These are phyloP conservation scores for Sporodiniella umbellata DNA, from an alignment of 371 early-diverging fungal species.

Conservation along the genomic window DNA sequence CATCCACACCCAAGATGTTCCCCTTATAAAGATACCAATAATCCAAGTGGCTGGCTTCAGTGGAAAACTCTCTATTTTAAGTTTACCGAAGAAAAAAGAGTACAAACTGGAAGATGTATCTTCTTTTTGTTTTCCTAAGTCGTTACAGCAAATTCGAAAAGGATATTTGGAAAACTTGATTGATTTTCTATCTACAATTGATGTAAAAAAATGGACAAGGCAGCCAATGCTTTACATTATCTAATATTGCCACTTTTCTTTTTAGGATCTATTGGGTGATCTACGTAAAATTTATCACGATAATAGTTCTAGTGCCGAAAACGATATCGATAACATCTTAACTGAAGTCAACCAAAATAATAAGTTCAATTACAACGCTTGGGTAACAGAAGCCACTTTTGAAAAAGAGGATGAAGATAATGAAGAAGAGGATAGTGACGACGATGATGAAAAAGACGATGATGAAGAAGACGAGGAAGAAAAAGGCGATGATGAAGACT, in stretches of 20 bases:
- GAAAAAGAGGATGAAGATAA: constrained; percentile 14
- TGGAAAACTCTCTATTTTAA: constrained; percentile 13
- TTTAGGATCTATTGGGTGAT: constrained; percentile 11
- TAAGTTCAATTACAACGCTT: constrained; percentile 17
- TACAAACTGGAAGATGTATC: constrained; percentile 11
- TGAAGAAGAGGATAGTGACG: constrained; percentile 9
- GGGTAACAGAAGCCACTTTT: constrained; percentile 15
- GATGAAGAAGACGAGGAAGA: constrained; percentile 1
- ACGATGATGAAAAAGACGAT: constrained; percentile 1
- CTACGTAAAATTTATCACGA: constrained; percentile 17
- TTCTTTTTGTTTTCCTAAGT: constrained; percentile 13
- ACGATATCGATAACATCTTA: constrained; percentile 13
- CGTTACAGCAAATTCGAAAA: constrained; percentile 6
- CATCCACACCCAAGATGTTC: constrained; percentile 16
- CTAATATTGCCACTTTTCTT: constrained; percentile 14
- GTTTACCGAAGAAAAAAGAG: constrained; percentile 14
- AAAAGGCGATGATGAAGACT: not conserved
- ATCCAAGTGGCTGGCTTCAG: constrained; percentile 17
- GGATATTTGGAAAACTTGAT: constrained; percentile 14
- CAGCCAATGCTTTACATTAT: constrained; percentile 17
- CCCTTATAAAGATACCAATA: constrained; percentile 18
- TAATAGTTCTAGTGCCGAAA: constrained; percentile 12
- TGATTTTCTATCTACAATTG: constrained; percentile 14
- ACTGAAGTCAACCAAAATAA: constrained; percentile 18
- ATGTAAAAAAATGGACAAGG: constrained; percentile 14